Percentiles rank a stretch among this genome's conserved stretches.
phyloP scores from a whole-genome alignment of 2,329 filamentous ascomycete species.

The Neopestalotiopsis sp. region DNA sequence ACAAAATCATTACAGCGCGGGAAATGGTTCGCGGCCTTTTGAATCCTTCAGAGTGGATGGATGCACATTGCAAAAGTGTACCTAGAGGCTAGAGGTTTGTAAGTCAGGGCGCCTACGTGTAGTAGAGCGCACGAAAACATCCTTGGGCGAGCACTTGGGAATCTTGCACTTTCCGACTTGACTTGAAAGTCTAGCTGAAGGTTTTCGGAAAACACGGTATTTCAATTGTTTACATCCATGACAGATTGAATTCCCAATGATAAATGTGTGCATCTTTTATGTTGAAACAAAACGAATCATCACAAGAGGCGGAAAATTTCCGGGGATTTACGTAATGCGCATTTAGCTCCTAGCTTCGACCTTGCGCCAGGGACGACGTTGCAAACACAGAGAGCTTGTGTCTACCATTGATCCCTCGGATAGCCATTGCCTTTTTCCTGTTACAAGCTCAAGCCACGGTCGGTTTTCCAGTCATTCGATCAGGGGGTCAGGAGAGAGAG shows the following conservation, averaged over 20 bases:
- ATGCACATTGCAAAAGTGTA: too few relatives aligned
- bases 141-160: too few relatives aligned
- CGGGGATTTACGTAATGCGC: slow-evolving; percentile 4
- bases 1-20: too few relatives aligned
- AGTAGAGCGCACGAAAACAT: too few relatives aligned
- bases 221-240: not conserved
- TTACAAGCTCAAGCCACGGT: not conserved
- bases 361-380: not conserved
- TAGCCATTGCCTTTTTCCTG: not conserved
- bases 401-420: not conserved
- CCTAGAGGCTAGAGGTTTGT: too few relatives aligned
- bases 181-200: too few relatives aligned
- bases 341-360: not conserved
- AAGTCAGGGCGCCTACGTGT: too few relatives aligned
- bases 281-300: not conserved
- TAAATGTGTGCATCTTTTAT: not conserved
- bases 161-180: too few relatives aligned
- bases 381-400: not conserved
- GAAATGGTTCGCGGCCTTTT: not conserved
- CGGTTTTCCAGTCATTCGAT: not conserved
- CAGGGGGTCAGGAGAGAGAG: not conserved
- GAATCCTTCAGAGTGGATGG: too few relatives aligned
- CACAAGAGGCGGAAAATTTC: slow-evolving; percentile 1
- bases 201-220: too few relatives aligned
- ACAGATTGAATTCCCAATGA: not conserved